Evolutionary conservation across 495 filamentous ascomycete species (phyloP), one percentile per base, ranked within the genome.

Genomic region (Chaetomium cochliodes): DNA sequence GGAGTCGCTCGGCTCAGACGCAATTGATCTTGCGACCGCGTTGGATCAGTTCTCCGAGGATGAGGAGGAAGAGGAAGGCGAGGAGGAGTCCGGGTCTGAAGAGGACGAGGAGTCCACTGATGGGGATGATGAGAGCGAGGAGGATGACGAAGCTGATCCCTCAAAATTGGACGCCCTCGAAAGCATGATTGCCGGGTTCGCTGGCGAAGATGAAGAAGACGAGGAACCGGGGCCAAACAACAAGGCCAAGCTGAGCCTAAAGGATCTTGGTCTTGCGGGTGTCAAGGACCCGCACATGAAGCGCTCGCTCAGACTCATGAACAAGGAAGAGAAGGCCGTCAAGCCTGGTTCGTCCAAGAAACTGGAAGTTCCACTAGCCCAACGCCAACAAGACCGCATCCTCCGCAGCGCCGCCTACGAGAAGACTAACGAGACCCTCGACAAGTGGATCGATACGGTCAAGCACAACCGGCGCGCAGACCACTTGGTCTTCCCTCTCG

Each of bases 401-500:
- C 88, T 97, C 68, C 90, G 94, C n/a, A 74, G 76, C 57, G 93
- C 87, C 16, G 94, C 94, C 2, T 96, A 92, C 72, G 86, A 92
- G 37, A 91, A 96, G 79, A 93, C 92, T 50, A 97, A 92, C 70
- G 88, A 97, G 75, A 92, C 92, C 0, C 79, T 98, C 26, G 87
- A 90, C 63, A 86, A 91, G 65, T 98, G 94, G 94, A 85, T 88
- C 22, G 93, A 96, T 57, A 97, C 96, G 0, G 92, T 98, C 69
- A 96, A 96, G 75, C 87, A 91, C 30, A 96, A 97, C 74, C 87
- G 96, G 46, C 83, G 91, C 64, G 93, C 94, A 5, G 96, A 97
- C 30, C 93, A 97, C 74, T 79, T 98, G 1, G 80, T 87, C n/a
- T 98, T 98, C 73, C 94, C 94, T 26, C 82, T 97, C 0, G 82